Base-by-base conservation (phyloP, 23 red algal genomes). In the Gracilaria vermiculophylla region DNA sequence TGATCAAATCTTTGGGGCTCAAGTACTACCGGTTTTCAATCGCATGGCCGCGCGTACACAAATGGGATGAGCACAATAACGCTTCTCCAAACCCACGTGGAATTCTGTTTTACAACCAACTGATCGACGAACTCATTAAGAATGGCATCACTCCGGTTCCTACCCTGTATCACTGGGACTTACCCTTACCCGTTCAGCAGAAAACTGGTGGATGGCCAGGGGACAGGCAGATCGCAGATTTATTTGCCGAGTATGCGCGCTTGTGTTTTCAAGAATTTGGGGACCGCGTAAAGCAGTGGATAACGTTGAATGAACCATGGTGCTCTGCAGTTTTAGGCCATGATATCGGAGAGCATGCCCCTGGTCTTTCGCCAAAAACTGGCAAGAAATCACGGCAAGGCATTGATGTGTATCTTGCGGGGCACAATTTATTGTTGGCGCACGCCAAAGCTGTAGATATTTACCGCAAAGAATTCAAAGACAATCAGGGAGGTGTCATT, bases 231-330 rank as follows among this genome's bases (percentile, higher is more conserved):
- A 66, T 93, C 19, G 61, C 71, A 6, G 70, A 82, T 20, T 44
- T 56, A 49, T 93, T 93, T 44, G 79, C 60, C 27, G 69, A 93
- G 0, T 93, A 85, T 64, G 58, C 90, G 23, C 66, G 72, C 13
- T 41, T 85, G 25, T 93, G 90, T 65, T 93, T 93, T 65, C 28
- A 62, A 53, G 62, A 43, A 34, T 93, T 93, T 93, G 90, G 90
- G 31, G 90, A 84, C 52, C 78, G 90, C 19, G 80, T 93, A 3
- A 77, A 74, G 10, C 33, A 21, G 42, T 93, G 90, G 90, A 85
- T 93, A 47, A 93, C 90, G 5, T 45, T 93, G 44, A 93, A 93
- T 65, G 90, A 93, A 69, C 90, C 90, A 51, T 93, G 79, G 80
- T 83, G 78, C 53, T 76, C 67, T 55, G 67, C 77, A 12, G n/a